phyloP scores from a whole-genome alignment of 2,329 filamentous ascomycete genomes.

The Parasarocladium wereldwijsianum region DNA sequence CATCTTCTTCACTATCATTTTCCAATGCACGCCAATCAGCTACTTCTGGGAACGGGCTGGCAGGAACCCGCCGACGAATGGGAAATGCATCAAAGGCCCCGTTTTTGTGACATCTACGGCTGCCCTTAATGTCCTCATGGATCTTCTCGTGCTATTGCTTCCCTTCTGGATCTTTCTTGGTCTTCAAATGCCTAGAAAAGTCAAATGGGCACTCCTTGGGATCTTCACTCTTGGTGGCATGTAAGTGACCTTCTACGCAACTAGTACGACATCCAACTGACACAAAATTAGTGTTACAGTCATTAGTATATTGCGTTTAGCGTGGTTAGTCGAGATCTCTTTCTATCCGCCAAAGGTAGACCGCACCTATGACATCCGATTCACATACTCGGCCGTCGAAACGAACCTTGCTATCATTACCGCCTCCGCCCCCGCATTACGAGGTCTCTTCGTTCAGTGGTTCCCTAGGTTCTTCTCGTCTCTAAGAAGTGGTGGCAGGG shows the following conservation, averaged over 20 bases:
- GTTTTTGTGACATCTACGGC: background rate
- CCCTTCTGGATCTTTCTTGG: constrained; percentile 25
- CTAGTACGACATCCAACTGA: background rate
- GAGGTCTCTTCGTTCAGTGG: constrained; percentile 17
- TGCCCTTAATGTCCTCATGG: constrained; percentile 22
- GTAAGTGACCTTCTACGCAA: constrained; percentile 12
- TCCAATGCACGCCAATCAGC: constrained; percentile 23
- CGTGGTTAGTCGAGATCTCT: background rate
- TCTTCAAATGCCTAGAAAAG: constrained; percentile 20
- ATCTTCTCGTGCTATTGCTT: constrained; percentile 22
- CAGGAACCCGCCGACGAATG: background rate
- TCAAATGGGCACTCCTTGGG: constrained; percentile 22
- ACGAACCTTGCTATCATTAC: constrained; percentile 20
- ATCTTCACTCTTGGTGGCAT: constrained; percentile 22
- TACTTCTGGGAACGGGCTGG: constrained; percentile 15
- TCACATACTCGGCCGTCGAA: constrained; percentile 19
- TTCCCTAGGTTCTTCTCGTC: constrained; percentile 15
- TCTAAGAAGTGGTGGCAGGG: background rate
- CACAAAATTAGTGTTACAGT: constrained; percentile 14
- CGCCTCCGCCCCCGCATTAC: constrained; percentile 18
- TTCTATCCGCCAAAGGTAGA: constrained; percentile 8
- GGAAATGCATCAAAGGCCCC: background rate
- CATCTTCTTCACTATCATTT: constrained; percentile 21
- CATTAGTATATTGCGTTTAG: constrained; percentile 16
- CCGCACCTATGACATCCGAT: constrained; percentile 13